Base-by-base conservation (phyloP, 768 basidiomycete species). In the Pisolithus sp. region DNA sequence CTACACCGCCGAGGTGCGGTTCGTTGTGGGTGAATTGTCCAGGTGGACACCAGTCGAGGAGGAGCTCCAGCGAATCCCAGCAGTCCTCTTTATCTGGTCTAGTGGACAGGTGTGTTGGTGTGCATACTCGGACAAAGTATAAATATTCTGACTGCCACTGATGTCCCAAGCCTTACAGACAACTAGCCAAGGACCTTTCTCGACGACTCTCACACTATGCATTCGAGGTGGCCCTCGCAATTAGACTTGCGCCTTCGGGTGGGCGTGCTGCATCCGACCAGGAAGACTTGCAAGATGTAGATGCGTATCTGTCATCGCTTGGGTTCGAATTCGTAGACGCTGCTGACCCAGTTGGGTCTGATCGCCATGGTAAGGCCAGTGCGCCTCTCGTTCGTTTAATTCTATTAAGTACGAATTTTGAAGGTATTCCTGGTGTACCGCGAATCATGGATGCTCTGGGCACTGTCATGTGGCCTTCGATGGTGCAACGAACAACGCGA, bases 391-490 rank as follows among this genome's bases (percentile, higher is more conserved):
- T 3, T 47, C 18, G 6, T 37, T 10, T 4, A 9, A 7, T 3
- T 24, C 28, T 40, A 40, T 23, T 41, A 46, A 56, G 15, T 28
- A 43, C 12, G 46, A 10, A 7, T 5, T 49, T 26, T 46, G 34
- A 44, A 81, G 82, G 70, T 17, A 73, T 80, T 48, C 77, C 63
- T 15, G 78, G 78, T 12, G 76, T 89, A 31, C 77, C 80, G 28
- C 81, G 90, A 23, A 81, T 90, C 7, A 58, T 88, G 18, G 88
- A 90, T 61, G 86, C 89, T 10, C 70, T 93, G 41, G 85, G 87
- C 65, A 90, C 90, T 1, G 81, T 93, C 59, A 89, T 92, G 84
- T 93, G 89, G 89, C 85, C 89, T 4, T 85, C 85, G 0, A 83
- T 93, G 79, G 68, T 78, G 45, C 71, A 77, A 21, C 42, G 37